Evolutionary conservation across 129 eudicot genomes (phyloP).

Genomic region (Artemisia argyi): DNA sequence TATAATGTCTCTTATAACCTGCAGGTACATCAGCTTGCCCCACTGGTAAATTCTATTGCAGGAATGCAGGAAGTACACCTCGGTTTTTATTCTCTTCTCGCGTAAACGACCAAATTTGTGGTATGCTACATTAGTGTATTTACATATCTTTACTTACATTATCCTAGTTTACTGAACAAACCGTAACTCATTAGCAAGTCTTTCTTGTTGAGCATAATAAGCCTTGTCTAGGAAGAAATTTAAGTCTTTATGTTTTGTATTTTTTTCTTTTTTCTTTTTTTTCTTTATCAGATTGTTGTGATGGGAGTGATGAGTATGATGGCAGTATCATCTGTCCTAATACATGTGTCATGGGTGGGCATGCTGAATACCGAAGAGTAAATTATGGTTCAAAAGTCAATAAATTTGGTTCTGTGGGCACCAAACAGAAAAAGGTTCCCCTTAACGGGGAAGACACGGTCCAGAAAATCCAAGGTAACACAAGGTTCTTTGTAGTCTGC

Average conservation of each 20-base stretch:
- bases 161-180: not conserved
- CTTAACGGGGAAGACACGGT: slow-evolving; percentile 40
- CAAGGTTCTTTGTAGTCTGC: not conserved
- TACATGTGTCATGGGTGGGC: slow-evolving; percentile 91
- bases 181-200: not conserved
- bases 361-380: slow-evolving; percentile 47
- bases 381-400: slow-evolving; percentile 35
- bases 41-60: slow-evolving; percentile 76
- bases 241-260: no score
- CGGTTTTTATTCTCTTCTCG: slow-evolving; percentile 84
- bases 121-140: slow-evolving; percentile 37
- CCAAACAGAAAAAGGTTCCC: slow-evolving; percentile 30
- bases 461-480: slow-evolving; percentile 60
- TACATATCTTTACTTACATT: not conserved
- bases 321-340: slow-evolving; percentile 66
- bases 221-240: not conserved
- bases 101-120: slow-evolving; percentile 90
- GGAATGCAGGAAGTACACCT: slow-evolving; percentile 82
- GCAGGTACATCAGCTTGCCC: slow-evolving; percentile 98
- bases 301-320: slow-evolving; percentile 98
- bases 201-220: not conserved
- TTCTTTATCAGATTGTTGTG: slow-evolving; percentile 73
- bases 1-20: slow-evolving; percentile 9
- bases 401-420: slow-evolving; percentile 27
- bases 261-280: not conserved